phyloP scores from a whole-genome alignment of 352 stramenopile genomes.

The Pythium phragmiticola region DNA sequence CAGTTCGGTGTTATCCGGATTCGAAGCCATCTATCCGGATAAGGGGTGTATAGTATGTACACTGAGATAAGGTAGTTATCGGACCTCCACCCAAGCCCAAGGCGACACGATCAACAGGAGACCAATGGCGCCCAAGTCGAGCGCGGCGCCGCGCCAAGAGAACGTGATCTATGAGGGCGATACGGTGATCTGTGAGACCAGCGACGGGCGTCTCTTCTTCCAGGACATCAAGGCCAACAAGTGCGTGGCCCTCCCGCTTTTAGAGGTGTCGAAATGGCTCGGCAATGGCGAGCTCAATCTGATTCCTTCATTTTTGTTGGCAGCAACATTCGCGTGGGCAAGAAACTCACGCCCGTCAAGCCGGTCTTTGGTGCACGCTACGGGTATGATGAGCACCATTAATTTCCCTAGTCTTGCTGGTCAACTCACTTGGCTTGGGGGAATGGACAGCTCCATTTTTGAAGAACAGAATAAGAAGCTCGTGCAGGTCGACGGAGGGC shows the following conservation, averaged over 20 bases:
- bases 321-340: constrained; percentile 72
- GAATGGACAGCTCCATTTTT: constrained; percentile 58
- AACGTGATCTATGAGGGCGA: constrained; percentile 87
- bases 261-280: constrained; percentile 1
- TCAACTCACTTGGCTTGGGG: not conserved
- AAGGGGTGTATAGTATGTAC: constrained; percentile 6
- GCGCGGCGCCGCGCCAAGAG: constrained; percentile 31
- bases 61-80: constrained; percentile 13
- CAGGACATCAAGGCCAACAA: constrained; percentile 69
- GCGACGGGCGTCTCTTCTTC: constrained; percentile 85
- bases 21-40: not conserved
- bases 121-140: constrained; percentile 12
- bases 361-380: constrained; percentile 74
- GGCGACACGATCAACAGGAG: not conserved
- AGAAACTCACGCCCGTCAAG: constrained; percentile 70
- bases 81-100: constrained; percentile 16
- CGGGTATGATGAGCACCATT: constrained; percentile 33
- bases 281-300: constrained; percentile 4
- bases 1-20: constrained; percentile 15
- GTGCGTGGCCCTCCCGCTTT: constrained; percentile 30
- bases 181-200: constrained; percentile 86
- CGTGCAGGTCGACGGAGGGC: constrained; percentile 59
- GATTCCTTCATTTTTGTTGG: constrained; percentile 22
- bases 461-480: constrained; percentile 84
- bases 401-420: not conserved